Evolutionary conservation across 192 early-diverging fungal species (phyloP), one percentile per base, ranked within the genome.

Genomic region (Coemansia sp.): DNA sequence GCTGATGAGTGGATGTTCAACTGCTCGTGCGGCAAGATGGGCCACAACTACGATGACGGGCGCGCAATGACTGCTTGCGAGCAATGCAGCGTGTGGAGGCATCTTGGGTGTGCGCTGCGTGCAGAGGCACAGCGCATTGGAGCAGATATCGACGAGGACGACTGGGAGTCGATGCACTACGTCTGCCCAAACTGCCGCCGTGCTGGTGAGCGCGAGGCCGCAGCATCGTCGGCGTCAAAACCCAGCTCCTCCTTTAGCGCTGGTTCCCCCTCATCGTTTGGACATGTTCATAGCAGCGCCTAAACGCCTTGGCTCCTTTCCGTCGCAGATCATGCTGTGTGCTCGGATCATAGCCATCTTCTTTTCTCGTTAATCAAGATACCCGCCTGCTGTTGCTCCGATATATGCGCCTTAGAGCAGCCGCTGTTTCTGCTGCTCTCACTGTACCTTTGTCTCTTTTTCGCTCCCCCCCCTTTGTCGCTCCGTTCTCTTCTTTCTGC

Each of bases 21-120:
- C 45, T 78, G 76, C 43, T 51, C 64, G 19, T 78, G 76, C 38
- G 76, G 76, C 39, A 69, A 62, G 45, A 5, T 44, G 4, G 76
- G 76, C 17, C 64, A 58, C 16, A 73, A 78, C 70, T 73, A 68
- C 55, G 76, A 78, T 54, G 76, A 78, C 25, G 76, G 76, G 48
- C 66, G 76, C 14, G 63, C 76, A 16, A 78, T 78, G 76, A 78
- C 76, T 5, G 71, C 71, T 1, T 78, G 76, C 42, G 76, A 78
- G 53, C 17, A 51, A 20, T 78, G 76, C 60, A 40, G 22, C 8
- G 61, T 70, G 20, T 78, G 76, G 76, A 56, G 67, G 4, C 76
- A 78, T 22, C 49, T 78, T 40, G 76, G 70, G 12, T 78, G 76
- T 44, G 70, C 76, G 7, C 41, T 78, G 9, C 70, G 76, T 0